phyloP scores from a whole-genome alignment of 1,284 basidiomycete species.

The Microbotryum silenes-acaulis region DNA sequence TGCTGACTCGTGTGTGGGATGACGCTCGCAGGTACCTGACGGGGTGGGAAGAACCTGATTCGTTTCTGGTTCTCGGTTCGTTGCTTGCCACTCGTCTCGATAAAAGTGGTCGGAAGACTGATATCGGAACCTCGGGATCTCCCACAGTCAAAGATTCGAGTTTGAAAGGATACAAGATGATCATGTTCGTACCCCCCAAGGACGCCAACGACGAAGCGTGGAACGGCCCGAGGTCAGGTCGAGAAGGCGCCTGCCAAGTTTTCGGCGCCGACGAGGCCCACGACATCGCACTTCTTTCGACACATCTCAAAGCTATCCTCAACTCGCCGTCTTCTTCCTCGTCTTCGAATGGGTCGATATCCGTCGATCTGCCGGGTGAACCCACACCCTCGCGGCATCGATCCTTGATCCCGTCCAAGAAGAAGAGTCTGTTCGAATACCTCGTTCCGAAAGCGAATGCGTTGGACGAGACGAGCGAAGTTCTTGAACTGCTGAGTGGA shows the following conservation, averaged over 20 bases:
- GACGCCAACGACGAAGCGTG: slow-evolving; percentile 75
- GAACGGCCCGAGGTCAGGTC: slow-evolving; percentile 70
- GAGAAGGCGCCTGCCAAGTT: slow-evolving; percentile 53
- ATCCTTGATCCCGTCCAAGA: slow-evolving; percentile 35
- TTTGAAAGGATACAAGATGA: slow-evolving; percentile 75
- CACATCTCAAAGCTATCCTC: slow-evolving; percentile 38
- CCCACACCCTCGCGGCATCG: slow-evolving; percentile 33
- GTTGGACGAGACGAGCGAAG: slow-evolving; percentile 33
- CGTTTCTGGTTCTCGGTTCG: slow-evolving; percentile 73
- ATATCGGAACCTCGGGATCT: not conserved
- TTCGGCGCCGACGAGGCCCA: slow-evolving; percentile 65
- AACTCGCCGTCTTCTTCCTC: slow-evolving; percentile 17
- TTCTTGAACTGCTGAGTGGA: slow-evolving; percentile 39
- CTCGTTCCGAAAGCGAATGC: slow-evolving; percentile 13
- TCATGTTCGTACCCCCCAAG: slow-evolving; percentile 73
- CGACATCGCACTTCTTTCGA: slow-evolving; percentile 39
- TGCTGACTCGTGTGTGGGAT: not conserved
- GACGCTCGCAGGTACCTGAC: slow-evolving; percentile 62
- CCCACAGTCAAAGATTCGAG: slow-evolving; percentile 29
- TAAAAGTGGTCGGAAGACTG: not conserved
- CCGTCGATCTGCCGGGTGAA: slow-evolving; percentile 42
- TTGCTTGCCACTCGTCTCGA: not conserved
- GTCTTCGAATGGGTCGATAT: slow-evolving; percentile 33
- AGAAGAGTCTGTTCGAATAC: slow-evolving; percentile 26
- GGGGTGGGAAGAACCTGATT: slow-evolving; percentile 88